These are phyloP conservation scores for Apiospora hydei DNA, from an alignment of 2,329 filamentous ascomycete species.

Conservation along the genomic window DNA sequence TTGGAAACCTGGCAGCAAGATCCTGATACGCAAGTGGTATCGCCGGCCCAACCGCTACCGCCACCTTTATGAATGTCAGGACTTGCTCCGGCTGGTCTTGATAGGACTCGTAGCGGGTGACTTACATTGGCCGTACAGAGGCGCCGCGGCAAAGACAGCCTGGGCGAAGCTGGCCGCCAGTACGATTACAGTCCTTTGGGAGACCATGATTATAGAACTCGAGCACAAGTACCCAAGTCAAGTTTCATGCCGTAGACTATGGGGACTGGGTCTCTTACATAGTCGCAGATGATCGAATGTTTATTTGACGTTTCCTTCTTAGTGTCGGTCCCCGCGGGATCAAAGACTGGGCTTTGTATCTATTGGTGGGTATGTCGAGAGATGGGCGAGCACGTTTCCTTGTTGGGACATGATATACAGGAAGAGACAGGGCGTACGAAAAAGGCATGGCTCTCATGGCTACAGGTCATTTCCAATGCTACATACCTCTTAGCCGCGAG, in stretches of 20 bases:
- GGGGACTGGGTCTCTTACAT: background rate
- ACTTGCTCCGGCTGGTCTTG: background rate
- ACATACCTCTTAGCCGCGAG: background rate
- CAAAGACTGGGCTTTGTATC: background rate
- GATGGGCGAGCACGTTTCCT: background rate
- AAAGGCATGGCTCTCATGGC: background rate
- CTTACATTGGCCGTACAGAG: conserved; percentile 23
- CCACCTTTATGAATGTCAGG: background rate
- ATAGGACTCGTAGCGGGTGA: background rate
- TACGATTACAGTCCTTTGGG: conserved; percentile 6
- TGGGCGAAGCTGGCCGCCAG: conserved; percentile 22
- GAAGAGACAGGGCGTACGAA: background rate
- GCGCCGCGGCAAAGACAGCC: conserved; percentile 17
- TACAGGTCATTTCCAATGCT: background rate
- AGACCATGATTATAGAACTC: conserved; percentile 12
- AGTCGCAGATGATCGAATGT: background rate
- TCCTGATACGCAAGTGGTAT: conserved; percentile 20
- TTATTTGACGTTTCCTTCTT: background rate
- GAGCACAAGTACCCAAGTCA: background rate
- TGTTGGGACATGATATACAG: background rate
- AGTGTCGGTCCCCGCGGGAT: conserved; percentile 1
- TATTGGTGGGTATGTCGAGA: conserved; percentile 4
- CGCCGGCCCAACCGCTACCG: conserved; percentile 21
- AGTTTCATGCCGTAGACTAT: background rate
- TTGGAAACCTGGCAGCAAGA: conserved; percentile 17